Conservation (phyloP, 257 asterid genomes). For the Coffea eugenioides region DNA sequence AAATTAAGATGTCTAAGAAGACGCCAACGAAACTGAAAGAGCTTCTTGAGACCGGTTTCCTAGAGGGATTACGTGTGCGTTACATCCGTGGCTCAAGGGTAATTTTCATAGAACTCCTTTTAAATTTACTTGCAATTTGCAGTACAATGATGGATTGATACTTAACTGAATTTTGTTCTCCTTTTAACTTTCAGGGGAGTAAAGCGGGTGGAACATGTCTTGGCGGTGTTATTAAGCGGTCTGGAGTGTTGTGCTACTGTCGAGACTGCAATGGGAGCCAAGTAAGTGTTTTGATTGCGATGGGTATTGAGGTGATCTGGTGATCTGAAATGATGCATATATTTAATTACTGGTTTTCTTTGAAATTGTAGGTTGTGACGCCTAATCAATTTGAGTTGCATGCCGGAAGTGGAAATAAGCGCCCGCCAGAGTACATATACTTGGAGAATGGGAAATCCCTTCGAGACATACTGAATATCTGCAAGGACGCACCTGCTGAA, state of each 20-base stretch:
- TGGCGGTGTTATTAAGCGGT: conserved; percentile 60
- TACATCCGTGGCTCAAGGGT: conserved; percentile 70
- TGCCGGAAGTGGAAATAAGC: conserved; percentile 72
- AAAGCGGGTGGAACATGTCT: conserved; percentile 48
- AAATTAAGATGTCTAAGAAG: conserved; percentile 62
- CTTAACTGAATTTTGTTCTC: conserved; percentile 22
- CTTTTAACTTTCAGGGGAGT: conserved; percentile 39
- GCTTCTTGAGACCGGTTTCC: conserved; percentile 81
- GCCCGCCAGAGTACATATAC: conserved; percentile 73
- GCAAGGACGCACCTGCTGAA: conserved; percentile 53
- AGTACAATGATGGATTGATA: not conserved
- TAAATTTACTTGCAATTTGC: conserved; percentile 5
- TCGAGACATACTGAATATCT: conserved; percentile 64
- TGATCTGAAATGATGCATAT: conserved; percentile 9
- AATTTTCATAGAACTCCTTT: conserved; percentile 3
- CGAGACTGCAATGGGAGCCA: conserved; percentile 55
- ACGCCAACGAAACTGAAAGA: conserved; percentile 62
- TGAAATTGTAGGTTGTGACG: conserved; percentile 55
- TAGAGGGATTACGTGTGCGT: conserved; percentile 70
- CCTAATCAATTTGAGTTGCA: conserved; percentile 84
- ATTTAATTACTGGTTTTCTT: conserved; percentile 24
- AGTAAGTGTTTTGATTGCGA: conserved; percentile 34
- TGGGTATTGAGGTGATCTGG: conserved; percentile 2
- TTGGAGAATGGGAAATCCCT: conserved; percentile 75
- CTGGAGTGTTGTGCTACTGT: conserved; percentile 78